These are phyloP conservation scores for Ascochyta lentis DNA, from an alignment of 2,329 filamentous ascomycete species.

Conservation along the genomic window DNA sequence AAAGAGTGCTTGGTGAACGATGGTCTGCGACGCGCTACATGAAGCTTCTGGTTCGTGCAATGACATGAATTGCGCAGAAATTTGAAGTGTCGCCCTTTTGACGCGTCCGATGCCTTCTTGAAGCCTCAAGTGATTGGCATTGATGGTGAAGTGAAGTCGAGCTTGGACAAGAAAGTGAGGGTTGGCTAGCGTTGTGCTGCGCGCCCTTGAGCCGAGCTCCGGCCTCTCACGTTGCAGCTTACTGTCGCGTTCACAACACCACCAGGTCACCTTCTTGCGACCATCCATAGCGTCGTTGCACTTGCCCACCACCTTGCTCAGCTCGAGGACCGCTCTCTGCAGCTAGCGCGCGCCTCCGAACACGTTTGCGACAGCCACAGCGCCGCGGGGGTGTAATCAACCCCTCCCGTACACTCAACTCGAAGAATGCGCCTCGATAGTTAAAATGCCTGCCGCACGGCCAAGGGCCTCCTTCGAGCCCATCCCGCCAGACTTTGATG, in stretches of 20 bases:
- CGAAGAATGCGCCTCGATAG: neutral
- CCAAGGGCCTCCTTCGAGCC: conserved; percentile 91
- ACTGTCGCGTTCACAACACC: neutral
- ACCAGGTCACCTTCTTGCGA: neutral
- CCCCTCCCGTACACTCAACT: neutral
- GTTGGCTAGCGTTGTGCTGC: conserved; percentile 8
- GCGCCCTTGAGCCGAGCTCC: conserved; percentile 5
- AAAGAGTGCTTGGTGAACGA: conserved; percentile 7
- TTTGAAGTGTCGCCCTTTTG: neutral
- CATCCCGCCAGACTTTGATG: conserved; percentile 83
- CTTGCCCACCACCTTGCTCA: neutral
- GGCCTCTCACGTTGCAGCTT: conserved; percentile 5
- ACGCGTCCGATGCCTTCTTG: neutral
- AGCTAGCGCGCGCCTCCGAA: neutral
- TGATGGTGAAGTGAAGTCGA: conserved; percentile 4
- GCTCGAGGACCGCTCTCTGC: neutral
- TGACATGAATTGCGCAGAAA: neutral
- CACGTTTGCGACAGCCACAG: neutral
- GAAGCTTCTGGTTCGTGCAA: neutral
- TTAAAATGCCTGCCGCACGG: conserved; percentile 75
- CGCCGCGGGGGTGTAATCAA: neutral
- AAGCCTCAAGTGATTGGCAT: neutral
- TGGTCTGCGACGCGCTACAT: neutral
- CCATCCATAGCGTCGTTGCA: neutral
- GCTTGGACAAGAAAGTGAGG: neutral